Base-by-base conservation (phyloP, 176 grass and related monocot genomes). In the Avena eriantha region DNA sequence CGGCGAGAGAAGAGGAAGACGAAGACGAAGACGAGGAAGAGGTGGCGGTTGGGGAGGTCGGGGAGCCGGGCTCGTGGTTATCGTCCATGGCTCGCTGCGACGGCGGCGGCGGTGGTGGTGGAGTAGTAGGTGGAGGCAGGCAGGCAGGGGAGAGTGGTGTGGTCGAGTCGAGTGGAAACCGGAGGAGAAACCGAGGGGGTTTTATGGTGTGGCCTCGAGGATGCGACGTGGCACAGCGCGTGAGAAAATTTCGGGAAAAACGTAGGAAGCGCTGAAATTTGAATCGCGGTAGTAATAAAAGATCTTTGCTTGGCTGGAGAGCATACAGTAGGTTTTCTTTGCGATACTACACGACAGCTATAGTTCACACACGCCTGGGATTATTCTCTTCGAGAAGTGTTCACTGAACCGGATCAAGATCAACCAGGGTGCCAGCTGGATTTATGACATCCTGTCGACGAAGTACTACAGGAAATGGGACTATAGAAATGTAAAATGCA, bases 121-220 rank as follows among this genome's bases (percentile, higher is more conserved):
- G 45, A 13, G 89, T n/a, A 69, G 86, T 69, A 12, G 77, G 66
- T 76, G 43, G 19, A 4, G 6, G 12, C 53, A 34, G 29, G 36
- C 36, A 39, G 67, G 69, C 33, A 69, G 71, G 39, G 71, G 24
- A 3, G 43, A 57, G 78, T 79, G 67, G 69, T 47, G 54, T 47
- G 54, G 79, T 46, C 7, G 73, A 51, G 23, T 7, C 73, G 73
- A 77, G 75, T 73, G 63, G 74, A 50, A 63, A n/a, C 34, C 24
- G 67, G 31, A 41, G 26, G 41, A 75, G 49, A 35, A 35, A 64
- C 39, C 47, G 41, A 2, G 12, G 49, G 39, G 36, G 15, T 85
- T 91, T 88, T 91, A 91, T 88, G 82, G 49, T 67, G 84, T 3
- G 31, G 75, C 18, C 39, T 61, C 7, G 1, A 23, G 58, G 58